Base-by-base conservation (phyloP, 441 rosid genomes). In the Hypseocharis bilobata region DNA sequence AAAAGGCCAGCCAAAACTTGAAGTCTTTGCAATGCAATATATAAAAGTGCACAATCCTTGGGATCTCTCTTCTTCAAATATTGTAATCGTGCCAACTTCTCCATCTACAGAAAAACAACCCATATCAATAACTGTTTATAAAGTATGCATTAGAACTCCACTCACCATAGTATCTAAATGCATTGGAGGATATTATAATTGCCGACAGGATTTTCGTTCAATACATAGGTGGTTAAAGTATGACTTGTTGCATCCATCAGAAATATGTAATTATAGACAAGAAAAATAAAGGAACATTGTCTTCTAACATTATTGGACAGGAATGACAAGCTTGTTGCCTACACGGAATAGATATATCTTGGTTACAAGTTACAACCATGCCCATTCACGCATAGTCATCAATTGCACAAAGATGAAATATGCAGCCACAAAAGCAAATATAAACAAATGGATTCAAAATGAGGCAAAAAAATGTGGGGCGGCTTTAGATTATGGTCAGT, bases 1-100 rank as follows among this genome's bases (percentile, higher is more conserved):
- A 89, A 92, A 70, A 92, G 91, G 70, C 98, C 96, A 74, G 94
- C 89, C 88, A 89, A 83, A 74, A 92, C 98, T 85, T 88, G 94
- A 73, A 88, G 76, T 78, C 96, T 85, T 70, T 88, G 87, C 74
- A 92, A 73, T 70, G 92, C 96, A 67, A 89, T 77, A 72, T 92
- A 92, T 61, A 92, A 76, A 79, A 92, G 87, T 32, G 96, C 86
- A 76, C 96, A 92, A 65, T 92, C 97, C 81, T 84, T 92, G 58
- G 98, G 97, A 75, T 90, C 88, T 81, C 78, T 90, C 60, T 79
- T 88, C 80, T 81, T 88, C 71, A 92, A 82, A 74, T 85, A 92
- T 66, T 86, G 96, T 62, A 75, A 70, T 64, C 97, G 82, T 28
- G 97, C 96, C 79, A 92, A 67, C 72, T 87, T 92, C 84, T 92